Evolutionary conservation across 441 rosid genomes (phyloP).

Genomic region (Euphorbia neoarborescens): DNA sequence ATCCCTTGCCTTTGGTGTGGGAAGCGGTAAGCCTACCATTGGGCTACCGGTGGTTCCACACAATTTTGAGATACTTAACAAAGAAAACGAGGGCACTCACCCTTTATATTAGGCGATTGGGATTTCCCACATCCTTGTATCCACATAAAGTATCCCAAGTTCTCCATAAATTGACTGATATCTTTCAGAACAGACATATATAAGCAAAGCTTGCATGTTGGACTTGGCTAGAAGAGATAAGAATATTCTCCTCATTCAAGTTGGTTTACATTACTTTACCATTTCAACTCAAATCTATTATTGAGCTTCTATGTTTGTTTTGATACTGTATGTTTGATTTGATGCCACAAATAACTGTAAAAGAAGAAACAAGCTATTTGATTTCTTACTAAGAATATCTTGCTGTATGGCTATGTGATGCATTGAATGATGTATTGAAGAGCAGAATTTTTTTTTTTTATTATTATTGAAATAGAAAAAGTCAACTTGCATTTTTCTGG

Average conservation of each 20-base stretch:
- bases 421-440: not conserved
- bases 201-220: not conserved
- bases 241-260: constrained; percentile 1
- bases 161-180: not conserved
- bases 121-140: no score
- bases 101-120: no score
- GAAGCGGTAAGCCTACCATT: no score
- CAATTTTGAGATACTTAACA: no score
- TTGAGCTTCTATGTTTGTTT: not conserved
- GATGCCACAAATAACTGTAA: not conserved
- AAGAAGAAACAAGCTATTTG: not conserved
- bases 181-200: not conserved
- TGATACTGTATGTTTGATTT: not conserved
- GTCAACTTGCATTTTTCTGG: constrained; percentile 2
- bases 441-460: no score
- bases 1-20: no score
- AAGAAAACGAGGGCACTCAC: no score
- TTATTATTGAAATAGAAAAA: no score
- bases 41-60: no score
- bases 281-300: not conserved
- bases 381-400: no score
- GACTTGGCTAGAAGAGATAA: constrained; percentile 6
- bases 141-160: not conserved
- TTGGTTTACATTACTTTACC: not conserved
- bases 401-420: not conserved